These are phyloP conservation scores for Sporothrix dimorphospora DNA, from an alignment of 2,329 filamentous ascomycete species.

Conservation along the genomic window DNA sequence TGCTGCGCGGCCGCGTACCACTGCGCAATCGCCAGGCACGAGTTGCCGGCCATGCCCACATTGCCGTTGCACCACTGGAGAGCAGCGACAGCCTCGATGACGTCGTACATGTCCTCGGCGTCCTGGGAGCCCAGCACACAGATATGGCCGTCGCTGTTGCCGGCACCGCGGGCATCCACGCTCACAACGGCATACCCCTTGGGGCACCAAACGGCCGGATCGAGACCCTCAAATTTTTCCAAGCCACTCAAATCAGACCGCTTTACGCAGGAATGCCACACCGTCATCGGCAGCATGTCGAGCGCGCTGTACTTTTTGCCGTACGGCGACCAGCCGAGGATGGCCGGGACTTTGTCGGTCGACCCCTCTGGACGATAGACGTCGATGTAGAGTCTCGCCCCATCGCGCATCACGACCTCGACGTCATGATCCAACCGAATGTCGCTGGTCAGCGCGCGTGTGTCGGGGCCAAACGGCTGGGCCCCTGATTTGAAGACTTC, in stretches of 20 bases:
- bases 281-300: slow-evolving; percentile 10
- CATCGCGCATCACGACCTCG: not conserved
- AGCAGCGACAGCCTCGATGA: not conserved
- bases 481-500: not conserved
- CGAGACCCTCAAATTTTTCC: not conserved
- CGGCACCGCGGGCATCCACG: not conserved
- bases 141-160: not conserved
- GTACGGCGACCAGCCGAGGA: not conserved
- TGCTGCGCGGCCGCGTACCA: not conserved
- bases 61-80: slow-evolving; percentile 3
- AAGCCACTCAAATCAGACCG: not conserved
- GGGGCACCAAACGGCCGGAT: not conserved
- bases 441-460: not conserved
- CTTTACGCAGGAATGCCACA: not conserved
- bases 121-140: not conserved
- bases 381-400: not conserved
- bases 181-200: not conserved
- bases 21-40: not conserved
- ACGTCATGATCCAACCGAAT: not conserved
- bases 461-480: not conserved
- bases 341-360: not conserved
- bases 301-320: slow-evolving; percentile 1
- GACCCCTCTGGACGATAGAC: not conserved
- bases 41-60: not conserved
- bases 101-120: not conserved